Base-by-base conservation (phyloP, 2,329 filamentous ascomycete genomes). In the Hypoxylon sp. region DNA sequence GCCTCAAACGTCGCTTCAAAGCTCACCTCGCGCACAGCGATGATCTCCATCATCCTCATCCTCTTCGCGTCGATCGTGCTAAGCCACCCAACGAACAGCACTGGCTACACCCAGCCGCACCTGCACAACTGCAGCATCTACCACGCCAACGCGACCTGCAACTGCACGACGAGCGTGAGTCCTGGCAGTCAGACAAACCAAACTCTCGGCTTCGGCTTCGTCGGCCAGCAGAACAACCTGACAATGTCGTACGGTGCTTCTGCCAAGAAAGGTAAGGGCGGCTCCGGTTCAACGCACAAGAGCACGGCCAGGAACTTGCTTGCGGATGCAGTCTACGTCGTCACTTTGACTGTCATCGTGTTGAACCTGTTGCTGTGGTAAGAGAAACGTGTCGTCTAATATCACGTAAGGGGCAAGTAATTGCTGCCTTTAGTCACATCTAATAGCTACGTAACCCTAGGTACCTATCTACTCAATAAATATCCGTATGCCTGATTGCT, bases 181-280 rank as follows among this genome's bases (percentile, higher is more conserved):
- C 12, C 12, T 2, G 22, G 16, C n/a, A 22, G 8, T 12, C 28
- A 4, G 12, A 3, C 18, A 26, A 48, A 30, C 14, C n/a, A 26
- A n/a, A n/a, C n/a, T 14, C 33, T 26, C 12, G 8, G n/a, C n/a
- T n/a, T 54, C 1, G 62, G 57, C 1, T 61, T 65, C 20, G 30
- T 65, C n/a, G 62, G 62, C 24, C 62, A 65, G 42, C 32, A 65
- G 52, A 9, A 52, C 1, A 50, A 61, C 16, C 9, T 18, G 26
- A 50, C 46, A 5, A 8, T 26, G 14, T 9, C 32, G 2, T 5
- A 20, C 5, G 28, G 16, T 9, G 14, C 26, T 20, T 44, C 49
- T 11, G 12, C 9, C 6, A 30, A 42, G 40, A 40, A 33, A 55
- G 42, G 11, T 33, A 7, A 32, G 2, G 28, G 28, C 9, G 11